phyloP scores from a whole-genome alignment of 192 early-diverging fungal species.

The Diversispora eburnea region DNA sequence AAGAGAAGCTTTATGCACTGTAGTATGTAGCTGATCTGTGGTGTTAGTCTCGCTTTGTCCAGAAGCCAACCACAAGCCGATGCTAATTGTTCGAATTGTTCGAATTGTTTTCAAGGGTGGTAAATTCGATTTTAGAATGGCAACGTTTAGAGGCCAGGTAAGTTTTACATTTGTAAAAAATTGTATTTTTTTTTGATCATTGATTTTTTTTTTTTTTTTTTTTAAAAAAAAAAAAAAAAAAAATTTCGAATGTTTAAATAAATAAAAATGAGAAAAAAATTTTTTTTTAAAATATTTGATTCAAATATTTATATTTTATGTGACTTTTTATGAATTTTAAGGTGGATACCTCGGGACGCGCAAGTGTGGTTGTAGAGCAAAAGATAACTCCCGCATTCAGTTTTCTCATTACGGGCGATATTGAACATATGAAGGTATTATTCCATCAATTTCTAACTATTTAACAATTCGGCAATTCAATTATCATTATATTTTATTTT shows the following conservation, averaged over 20 bases:
- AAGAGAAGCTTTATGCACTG: slow-evolving; percentile 86
- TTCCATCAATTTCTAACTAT: too few species aligned
- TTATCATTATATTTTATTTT: neutral
- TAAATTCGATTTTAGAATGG: slow-evolving; percentile 92
- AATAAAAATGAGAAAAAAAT: too few species aligned
- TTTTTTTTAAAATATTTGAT: neutral
- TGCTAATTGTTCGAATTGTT: slow-evolving; percentile 10
- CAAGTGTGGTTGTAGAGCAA: slow-evolving; percentile 89
- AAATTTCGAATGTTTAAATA: too few species aligned
- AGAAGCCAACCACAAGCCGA: slow-evolving; percentile 21
- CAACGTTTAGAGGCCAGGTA: slow-evolving; percentile 84
- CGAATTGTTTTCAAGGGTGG: slow-evolving; percentile 58
- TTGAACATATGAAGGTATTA: slow-evolving; percentile 90
- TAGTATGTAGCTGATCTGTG: slow-evolving; percentile 37
- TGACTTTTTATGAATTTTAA: neutral
- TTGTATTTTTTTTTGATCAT: too few species aligned
- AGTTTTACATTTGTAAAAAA: too few species aligned
- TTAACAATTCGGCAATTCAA: too few species aligned
- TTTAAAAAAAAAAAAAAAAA: too few species aligned
- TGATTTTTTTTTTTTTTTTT: too few species aligned
- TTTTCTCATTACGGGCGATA: slow-evolving; percentile 86
- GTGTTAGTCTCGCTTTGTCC: slow-evolving; percentile 26
- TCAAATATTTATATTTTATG: neutral
- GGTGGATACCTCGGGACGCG: slow-evolving; percentile 84
- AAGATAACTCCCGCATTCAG: slow-evolving; percentile 91